phyloP scores from a whole-genome alignment of 2,329 filamentous ascomycete genomes.

The Aplosporella prunicola region DNA sequence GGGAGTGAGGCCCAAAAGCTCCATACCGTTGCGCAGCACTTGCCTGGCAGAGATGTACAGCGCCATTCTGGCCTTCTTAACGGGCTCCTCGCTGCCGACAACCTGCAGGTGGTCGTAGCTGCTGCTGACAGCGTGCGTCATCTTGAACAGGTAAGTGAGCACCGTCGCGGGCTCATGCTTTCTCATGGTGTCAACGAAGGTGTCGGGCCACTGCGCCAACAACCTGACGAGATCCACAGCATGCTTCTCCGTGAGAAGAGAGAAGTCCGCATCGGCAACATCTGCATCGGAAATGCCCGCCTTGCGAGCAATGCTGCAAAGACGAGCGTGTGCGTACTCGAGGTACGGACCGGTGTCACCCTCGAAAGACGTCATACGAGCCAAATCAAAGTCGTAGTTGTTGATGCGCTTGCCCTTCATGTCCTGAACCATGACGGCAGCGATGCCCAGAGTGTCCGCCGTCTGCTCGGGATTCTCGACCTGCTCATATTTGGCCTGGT shows the following conservation, averaged over 20 bases:
- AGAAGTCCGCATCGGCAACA: conserved; percentile 54
- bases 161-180: conserved; percentile 67
- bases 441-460: conserved; percentile 85
- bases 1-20: conserved; percentile 65
- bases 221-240: conserved; percentile 64
- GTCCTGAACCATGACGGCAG: conserved; percentile 94
- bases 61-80: conserved; percentile 64
- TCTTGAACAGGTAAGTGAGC: conserved; percentile 70
- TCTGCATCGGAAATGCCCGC: conserved; percentile 42
- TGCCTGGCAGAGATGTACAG: conserved; percentile 68
- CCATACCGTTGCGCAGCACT: conserved; percentile 76
- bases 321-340: conserved; percentile 70
- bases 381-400: conserved; percentile 66
- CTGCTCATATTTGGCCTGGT: conserved; percentile 81
- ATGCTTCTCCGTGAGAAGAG: conserved; percentile 60
- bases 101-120: conserved; percentile 78
- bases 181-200: conserved; percentile 73
- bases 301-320: conserved; percentile 52
- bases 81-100: conserved; percentile 64
- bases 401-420: conserved; percentile 82
- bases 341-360: conserved; percentile 79
- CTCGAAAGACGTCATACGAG: conserved; percentile 74
- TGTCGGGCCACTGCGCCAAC: conserved; percentile 77
- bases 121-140: conserved; percentile 70
- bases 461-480: conserved; percentile 72